Base-by-base conservation (phyloP, 2,329 filamentous ascomycete species). In the Botrytis pseudocinerea region DNA sequence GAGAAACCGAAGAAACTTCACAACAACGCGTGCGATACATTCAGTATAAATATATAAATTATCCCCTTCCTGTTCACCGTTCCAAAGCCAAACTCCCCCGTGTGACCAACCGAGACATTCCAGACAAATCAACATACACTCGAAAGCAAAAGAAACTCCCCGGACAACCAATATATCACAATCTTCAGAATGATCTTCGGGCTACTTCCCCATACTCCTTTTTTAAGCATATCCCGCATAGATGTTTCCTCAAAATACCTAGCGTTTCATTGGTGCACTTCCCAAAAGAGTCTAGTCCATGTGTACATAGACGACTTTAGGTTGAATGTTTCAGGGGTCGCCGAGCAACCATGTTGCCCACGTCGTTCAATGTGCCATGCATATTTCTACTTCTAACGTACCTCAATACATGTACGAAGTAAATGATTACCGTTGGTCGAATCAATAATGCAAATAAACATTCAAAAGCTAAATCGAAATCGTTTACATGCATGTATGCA, bases 311-410 rank as follows among this genome's bases (percentile, higher is more conserved):
- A 61, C 32, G 35, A 38, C 35, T 61, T 61, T 32, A 28, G 28
- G 25, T 35, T 46, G 42, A 35, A 65, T 65, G 44, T 65, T 32
- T 66, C 63, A 48, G 63, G 63, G 63, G 46, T 66, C 63, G 44
- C 63, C 44, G 44, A 66, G 63, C 63, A 66, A 66, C 63, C 44
- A 51, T 48, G 44, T 66, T 66, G 20, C 63, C 57, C 57, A 59
- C 28, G 57, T 32, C 16, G 51, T 57, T 28, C 51, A 59, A 35
- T 35, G 20, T 48, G 62, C n/a, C 16, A 48, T 65, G 42, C 42
- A 65, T 48, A 65, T 51, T 66, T 51, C 25, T n/a, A 18, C 32
- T 35, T n/a, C 22, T n/a, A n/a, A 51, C 22, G 32, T 66, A 38
- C 28, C 22, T 51, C 25, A 10, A n/a, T 65, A 65, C 63, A 65